These are phyloP conservation scores for Thalassiosira livingstoniorum DNA, from an alignment of 352 stramenopile genomes.

Conservation along the genomic window DNA sequence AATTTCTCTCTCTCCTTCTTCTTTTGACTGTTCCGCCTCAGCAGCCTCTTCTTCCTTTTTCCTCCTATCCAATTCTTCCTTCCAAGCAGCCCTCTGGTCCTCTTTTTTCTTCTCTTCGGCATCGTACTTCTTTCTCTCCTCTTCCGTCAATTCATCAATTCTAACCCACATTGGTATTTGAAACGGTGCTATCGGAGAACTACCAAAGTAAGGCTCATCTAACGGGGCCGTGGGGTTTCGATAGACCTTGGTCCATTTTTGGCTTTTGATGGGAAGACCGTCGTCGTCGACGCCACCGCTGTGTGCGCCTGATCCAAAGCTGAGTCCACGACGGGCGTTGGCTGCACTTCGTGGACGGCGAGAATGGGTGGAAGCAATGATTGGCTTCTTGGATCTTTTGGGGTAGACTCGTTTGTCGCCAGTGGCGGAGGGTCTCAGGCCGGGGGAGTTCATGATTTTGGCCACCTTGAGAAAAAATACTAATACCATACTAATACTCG, in stretches of 20 bases:
- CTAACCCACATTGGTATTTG: conserved; percentile 33
- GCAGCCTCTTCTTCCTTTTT: neutral
- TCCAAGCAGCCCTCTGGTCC: conserved; percentile 16
- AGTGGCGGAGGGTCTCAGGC: neutral
- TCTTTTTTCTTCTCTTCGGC: conserved; percentile 24
- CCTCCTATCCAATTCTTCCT: conserved; percentile 3
- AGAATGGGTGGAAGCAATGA: neutral
- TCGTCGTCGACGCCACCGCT: neutral
- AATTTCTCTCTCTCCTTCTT: neutral
- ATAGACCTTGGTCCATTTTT: conserved; percentile 36
- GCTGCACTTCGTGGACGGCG: conserved; percentile 11
- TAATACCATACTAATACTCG: no score
- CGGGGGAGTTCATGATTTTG: conserved; percentile 34
- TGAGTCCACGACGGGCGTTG: neutral
- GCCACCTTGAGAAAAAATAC: no score
- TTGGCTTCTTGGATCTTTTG: conserved; percentile 8
- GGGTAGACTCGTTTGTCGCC: conserved; percentile 23
- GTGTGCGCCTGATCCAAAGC: neutral
- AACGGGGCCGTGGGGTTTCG: conserved; percentile 22
- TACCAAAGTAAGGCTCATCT: conserved; percentile 44
- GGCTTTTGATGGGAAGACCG: neutral
- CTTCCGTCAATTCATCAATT: conserved; percentile 36
- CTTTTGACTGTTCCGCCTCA: neutral
- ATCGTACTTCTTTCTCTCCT: conserved; percentile 23
- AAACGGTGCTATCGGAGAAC: conserved; percentile 28